Evolutionary conservation across 2,329 filamentous ascomycete species (phyloP), one percentile per base, ranked within the genome.

Genomic region (Arthrobotrys entomopaga): DNA sequence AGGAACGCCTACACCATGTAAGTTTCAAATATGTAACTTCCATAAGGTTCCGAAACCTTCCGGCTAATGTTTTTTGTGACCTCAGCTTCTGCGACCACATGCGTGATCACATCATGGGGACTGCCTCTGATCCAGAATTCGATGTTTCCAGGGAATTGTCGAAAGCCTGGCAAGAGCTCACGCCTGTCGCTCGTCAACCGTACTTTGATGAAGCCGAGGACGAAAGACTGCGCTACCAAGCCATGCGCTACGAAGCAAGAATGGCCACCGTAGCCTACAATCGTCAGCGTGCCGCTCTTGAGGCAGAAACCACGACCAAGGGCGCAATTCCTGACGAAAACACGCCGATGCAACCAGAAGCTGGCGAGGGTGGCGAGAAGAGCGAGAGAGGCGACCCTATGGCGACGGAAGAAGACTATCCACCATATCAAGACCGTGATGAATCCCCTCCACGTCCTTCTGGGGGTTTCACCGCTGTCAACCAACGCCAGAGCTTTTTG

Each of bases 1-100:
- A 76, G 75, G 26, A 79, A 79, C 59, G 78, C 78, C 42, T 79
- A 79, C 56, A 79, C 78, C 61, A 79, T 79, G 78, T 79, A 77
- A 75, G 61, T 74, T 20, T 46, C 22, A 52, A 5, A 34, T 6
- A 19, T 34, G 56, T 8, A 22, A 19, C 16, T 20, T 34, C 40
- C 13, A 6, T 16, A 19, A n/a, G n/a, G 8, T 13, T 26, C 4
- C 29, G 19, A 24, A 29, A 29, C 22, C 38, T 24, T 13, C 2
- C 7, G 13, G 48, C 56, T 73, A 66, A 74, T n/a, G 16, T 65
- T 46, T 4, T 38, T 3, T 58, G 13, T 42, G 6, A 49, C 76
- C 29, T 34, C 56, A 79, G 78, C 40, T 79, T 79, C 70, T 79
- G 78, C 65, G 78, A 79, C 73, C 75, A 78, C 56, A 76, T 78